Evolutionary conservation across 2,329 filamentous ascomycete species (phyloP).

Genomic region (Pyrenophora tritici-repentis): DNA sequence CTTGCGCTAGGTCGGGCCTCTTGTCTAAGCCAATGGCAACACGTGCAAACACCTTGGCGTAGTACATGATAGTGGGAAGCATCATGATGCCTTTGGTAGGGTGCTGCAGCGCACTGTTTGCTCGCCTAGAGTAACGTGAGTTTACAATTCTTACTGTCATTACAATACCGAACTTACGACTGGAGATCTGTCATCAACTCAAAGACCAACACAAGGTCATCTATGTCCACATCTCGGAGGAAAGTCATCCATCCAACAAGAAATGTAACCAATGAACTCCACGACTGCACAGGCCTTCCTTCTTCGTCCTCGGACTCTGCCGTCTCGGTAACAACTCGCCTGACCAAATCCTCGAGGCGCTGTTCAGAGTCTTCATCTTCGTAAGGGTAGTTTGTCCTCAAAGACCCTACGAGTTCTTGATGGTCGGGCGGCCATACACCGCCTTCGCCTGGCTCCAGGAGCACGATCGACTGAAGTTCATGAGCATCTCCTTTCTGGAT

Average conservation of each 20-base stretch:
- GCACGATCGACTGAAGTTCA: constrained; percentile 34
- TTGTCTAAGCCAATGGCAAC: constrained; percentile 85
- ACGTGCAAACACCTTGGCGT: constrained; percentile 78
- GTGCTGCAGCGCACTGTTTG: constrained; percentile 79
- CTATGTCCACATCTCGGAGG: constrained; percentile 77
- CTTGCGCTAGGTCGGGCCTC: constrained; percentile 74
- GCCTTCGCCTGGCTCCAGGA: constrained; percentile 32
- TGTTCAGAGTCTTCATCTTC: constrained; percentile 24
- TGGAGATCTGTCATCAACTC: constrained; percentile 73
- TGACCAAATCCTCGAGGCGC: constrained; percentile 32
- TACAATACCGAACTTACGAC: constrained; percentile 61
- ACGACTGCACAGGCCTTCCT: constrained; percentile 61
- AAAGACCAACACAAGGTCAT: constrained; percentile 76
- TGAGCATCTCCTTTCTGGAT: constrained; percentile 28
- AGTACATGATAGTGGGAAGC: constrained; percentile 79
- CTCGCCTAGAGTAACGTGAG: constrained; percentile 59
- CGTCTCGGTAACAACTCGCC: constrained; percentile 48
- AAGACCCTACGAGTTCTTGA: constrained; percentile 33
- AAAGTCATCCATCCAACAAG: constrained; percentile 81
- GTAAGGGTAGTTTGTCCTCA: constrained; percentile 32
- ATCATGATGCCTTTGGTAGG: constrained; percentile 79
- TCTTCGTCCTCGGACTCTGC: constrained; percentile 62
- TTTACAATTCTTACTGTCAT: neutral
- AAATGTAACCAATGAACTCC: constrained; percentile 78
- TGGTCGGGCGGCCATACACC: constrained; percentile 31